Evolutionary conservation across 2,329 filamentous ascomycete genomes (phyloP).

Genomic region (Bipolaris cookei): DNA sequence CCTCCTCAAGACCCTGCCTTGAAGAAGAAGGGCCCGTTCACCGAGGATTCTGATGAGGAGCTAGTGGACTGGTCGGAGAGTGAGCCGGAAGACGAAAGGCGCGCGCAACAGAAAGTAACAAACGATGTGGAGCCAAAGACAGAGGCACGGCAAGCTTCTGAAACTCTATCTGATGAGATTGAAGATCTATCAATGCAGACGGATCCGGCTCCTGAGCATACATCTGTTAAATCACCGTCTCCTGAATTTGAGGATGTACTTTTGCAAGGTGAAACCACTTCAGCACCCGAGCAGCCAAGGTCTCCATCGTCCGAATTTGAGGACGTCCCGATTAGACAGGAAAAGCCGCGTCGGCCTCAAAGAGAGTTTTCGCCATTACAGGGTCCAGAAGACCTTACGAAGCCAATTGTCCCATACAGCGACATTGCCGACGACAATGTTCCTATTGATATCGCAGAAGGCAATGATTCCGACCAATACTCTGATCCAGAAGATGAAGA

Average conservation of each 20-base stretch:
- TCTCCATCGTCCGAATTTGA: slow-evolving; percentile 60
- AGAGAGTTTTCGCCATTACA: slow-evolving; percentile 37
- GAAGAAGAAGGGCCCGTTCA: slow-evolving; percentile 29
- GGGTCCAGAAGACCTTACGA: slow-evolving; percentile 38
- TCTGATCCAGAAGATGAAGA: slow-evolving; percentile 94
- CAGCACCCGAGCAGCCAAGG: slow-evolving; percentile 27
- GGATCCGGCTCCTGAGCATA: slow-evolving; percentile 13
- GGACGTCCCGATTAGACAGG: slow-evolving; percentile 51
- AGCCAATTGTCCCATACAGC: slow-evolving; percentile 39
- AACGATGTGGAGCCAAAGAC: slow-evolving; percentile 14
- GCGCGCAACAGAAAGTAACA: slow-evolving; percentile 3
- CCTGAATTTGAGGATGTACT: slow-evolving; percentile 60
- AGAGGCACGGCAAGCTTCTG: slow-evolving; percentile 39
- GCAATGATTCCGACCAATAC: slow-evolving; percentile 49
- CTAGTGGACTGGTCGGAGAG: slow-evolving; percentile 62
- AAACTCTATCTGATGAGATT: slow-evolving; percentile 57
- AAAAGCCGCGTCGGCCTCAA: slow-evolving; percentile 18
- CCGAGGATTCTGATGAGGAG: slow-evolving; percentile 48
- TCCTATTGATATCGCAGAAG: slow-evolving; percentile 32
- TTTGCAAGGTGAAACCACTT: slow-evolving; percentile 19
- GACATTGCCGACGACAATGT: slow-evolving; percentile 41
- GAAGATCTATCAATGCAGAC: slow-evolving; percentile 53
- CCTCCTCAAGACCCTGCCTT: slow-evolving; percentile 28
- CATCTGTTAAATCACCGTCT: slow-evolving; percentile 50
- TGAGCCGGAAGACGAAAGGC: slow-evolving; percentile 47